phyloP scores from a whole-genome alignment of 1,284 basidiomycete species.

The Golubevia sp. region DNA sequence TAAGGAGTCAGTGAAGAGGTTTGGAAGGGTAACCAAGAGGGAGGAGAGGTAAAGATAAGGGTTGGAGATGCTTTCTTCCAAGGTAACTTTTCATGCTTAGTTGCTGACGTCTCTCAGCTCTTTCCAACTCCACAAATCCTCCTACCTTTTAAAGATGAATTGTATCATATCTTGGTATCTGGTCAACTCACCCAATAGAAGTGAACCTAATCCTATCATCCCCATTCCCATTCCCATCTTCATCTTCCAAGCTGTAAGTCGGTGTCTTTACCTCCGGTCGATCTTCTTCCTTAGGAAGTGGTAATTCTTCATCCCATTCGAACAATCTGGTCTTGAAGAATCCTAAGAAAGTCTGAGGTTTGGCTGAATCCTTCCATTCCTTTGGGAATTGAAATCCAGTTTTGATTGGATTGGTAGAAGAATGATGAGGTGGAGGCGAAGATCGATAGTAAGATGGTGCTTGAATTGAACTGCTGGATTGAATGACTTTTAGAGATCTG shows the following conservation, averaged over 20 bases:
- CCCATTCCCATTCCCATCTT: conserved; percentile 3
- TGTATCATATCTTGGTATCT: neutral
- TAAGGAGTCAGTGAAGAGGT: neutral
- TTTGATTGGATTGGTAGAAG: conserved; percentile 16
- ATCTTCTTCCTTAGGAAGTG: conserved; percentile 17
- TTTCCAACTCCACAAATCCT: too few relatives aligned
- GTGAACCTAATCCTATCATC: conserved; percentile 23
- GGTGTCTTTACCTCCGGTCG: neutral
- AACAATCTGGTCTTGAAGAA: conserved; percentile 32
- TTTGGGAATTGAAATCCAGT: neutral
- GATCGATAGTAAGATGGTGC: conserved; percentile 30
- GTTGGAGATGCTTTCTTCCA: too few relatives aligned
- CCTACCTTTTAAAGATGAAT: too few relatives aligned
- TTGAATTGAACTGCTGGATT: too few relatives aligned
- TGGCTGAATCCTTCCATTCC: conserved; percentile 22
- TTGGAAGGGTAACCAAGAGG: too few relatives aligned
- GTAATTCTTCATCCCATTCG: conserved; percentile 36
- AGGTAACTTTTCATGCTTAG: too few relatives aligned
- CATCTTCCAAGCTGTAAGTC: neutral
- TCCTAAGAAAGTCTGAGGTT: conserved; percentile 13
- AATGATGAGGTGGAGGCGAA: conserved; percentile 23
- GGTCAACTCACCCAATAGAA: conserved; percentile 23
- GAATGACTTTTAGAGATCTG: too few relatives aligned
- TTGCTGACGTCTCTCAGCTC: too few relatives aligned
- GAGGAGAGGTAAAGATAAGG: too few relatives aligned